Conservation (phyloP, 176 grass and related monocot species). For the Elaeis guineensis region DNA sequence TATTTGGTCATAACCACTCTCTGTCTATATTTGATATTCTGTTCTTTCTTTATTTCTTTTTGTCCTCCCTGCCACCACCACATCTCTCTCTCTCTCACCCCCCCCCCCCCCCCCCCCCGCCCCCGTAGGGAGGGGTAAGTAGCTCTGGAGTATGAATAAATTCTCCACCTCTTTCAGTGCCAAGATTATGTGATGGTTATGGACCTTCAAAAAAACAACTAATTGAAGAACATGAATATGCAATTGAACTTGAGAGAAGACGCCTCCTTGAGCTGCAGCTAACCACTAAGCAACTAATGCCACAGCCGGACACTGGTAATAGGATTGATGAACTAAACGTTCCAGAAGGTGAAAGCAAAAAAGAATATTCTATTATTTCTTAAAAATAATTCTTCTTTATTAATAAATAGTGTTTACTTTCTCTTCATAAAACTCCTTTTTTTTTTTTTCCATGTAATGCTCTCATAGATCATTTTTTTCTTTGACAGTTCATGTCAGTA, state of each 20-base stretch:
- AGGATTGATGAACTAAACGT: conserved; percentile 28
- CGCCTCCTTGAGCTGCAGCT: conserved; percentile 7
- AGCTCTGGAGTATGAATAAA: not conserved
- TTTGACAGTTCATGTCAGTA: conserved; percentile 8
- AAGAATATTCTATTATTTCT: not conserved
- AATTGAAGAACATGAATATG: conserved; percentile 27
- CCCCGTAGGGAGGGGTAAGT: too few relatives aligned
- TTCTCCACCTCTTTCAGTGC: not conserved
- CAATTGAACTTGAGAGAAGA: conserved; percentile 35
- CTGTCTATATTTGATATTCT: not conserved
- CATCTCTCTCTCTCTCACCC: too few relatives aligned
- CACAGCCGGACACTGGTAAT: conserved; percentile 24
- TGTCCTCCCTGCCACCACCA: too few relatives aligned
- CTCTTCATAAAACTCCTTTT: not conserved
- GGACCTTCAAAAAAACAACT: conserved; percentile 27
- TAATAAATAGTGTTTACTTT: not conserved
- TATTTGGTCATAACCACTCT: not conserved
- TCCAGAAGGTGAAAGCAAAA: not conserved
- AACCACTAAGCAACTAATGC: not conserved
- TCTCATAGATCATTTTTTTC: conserved; percentile 23
- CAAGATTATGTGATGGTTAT: conserved; percentile 25
- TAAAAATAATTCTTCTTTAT: not conserved
- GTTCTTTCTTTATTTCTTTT: not conserved
- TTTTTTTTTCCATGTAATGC: not conserved
- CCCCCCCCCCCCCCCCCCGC: too few relatives aligned